Evolutionary conservation across 1,139 yeast genomes (phyloP).

Genomic region (Scheffersomyces parashehatae): DNA sequence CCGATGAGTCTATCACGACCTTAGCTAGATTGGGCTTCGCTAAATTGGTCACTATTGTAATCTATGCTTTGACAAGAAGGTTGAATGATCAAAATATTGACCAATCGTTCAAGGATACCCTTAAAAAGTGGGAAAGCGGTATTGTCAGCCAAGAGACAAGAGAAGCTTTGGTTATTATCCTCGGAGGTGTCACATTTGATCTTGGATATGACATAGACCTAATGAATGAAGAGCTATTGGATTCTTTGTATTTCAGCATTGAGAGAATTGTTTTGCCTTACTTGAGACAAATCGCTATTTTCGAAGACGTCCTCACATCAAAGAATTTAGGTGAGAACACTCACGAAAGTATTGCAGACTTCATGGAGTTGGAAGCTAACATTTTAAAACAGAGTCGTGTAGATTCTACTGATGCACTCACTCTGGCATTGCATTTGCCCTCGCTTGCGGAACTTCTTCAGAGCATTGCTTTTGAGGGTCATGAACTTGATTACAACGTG

Average conservation of each 20-base stretch:
- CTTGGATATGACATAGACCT: constrained; percentile 1
- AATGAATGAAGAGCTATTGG: constrained; percentile 8
- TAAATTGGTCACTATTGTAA: constrained; percentile 25
- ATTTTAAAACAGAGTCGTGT: constrained; percentile 17
- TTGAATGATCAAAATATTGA: not conserved
- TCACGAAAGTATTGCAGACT: constrained; percentile 16
- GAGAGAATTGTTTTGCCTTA: constrained; percentile 35
- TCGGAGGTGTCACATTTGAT: not conserved
- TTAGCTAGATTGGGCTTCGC: constrained; percentile 31
- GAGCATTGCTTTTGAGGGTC: constrained; percentile 8
- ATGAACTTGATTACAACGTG: constrained; percentile 25
- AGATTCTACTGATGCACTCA: constrained; percentile 22
- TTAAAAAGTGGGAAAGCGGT: not conserved
- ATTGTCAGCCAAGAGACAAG: not conserved
- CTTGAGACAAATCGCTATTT: constrained; percentile 37
- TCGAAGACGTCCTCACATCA: constrained; percentile 36
- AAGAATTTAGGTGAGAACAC: constrained; percentile 24
- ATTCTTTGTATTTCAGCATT: constrained; percentile 23
- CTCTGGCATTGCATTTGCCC: constrained; percentile 22
- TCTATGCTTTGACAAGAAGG: constrained; percentile 20
- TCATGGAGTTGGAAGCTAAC: constrained; percentile 18
- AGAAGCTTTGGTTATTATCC: not conserved
- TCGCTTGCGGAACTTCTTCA: constrained; percentile 18
- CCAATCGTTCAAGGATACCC: not conserved
- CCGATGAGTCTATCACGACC: constrained; percentile 43